Evolutionary conservation across 1,284 basidiomycete species (phyloP).

Genomic region (Cryptococcus deneoformans): DNA sequence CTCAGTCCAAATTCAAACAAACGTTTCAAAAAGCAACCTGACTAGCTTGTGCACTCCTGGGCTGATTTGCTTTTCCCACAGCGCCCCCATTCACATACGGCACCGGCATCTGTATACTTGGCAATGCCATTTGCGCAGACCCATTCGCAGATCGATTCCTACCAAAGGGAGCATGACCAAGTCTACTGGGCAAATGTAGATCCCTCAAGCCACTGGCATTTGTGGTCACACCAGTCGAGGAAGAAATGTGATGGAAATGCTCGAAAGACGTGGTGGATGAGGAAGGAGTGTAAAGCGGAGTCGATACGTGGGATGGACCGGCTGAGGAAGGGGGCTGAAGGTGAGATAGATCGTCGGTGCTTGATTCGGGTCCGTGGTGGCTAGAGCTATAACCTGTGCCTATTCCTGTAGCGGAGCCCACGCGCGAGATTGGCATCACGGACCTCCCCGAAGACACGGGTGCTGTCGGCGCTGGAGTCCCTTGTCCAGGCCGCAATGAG

Average conservation of each 20-base stretch:
- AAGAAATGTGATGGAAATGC: neutral
- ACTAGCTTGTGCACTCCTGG: constrained; percentile 17
- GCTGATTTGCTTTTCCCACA: neutral
- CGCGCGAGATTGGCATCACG: neutral
- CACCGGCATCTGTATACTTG: neutral
- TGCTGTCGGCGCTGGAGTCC: constrained; percentile 18
- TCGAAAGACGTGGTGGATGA: too few relatives aligned
- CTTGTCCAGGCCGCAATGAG: constrained; percentile 32
- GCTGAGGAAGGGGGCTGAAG: too few relatives aligned
- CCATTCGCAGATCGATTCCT: constrained; percentile 16
- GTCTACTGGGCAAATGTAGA: constrained; percentile 29
- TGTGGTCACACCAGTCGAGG: neutral
- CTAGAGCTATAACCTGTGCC: constrained; percentile 3
- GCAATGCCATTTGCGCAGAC: neutral
- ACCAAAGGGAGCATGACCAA: constrained; percentile 15
- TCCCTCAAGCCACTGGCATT: constrained; percentile 25
- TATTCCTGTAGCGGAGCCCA: neutral
- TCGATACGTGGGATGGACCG: too few relatives aligned
- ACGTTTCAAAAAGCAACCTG: neutral
- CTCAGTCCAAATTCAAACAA: too few relatives aligned
- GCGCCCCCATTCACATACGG: neutral
- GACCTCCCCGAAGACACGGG: neutral
- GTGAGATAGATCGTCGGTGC: too few relatives aligned
- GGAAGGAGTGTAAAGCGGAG: too few relatives aligned
- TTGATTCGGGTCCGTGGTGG: neutral